Base-by-base conservation (phyloP, 169 alveolate genomes). In the Neospora caninum region DNA sequence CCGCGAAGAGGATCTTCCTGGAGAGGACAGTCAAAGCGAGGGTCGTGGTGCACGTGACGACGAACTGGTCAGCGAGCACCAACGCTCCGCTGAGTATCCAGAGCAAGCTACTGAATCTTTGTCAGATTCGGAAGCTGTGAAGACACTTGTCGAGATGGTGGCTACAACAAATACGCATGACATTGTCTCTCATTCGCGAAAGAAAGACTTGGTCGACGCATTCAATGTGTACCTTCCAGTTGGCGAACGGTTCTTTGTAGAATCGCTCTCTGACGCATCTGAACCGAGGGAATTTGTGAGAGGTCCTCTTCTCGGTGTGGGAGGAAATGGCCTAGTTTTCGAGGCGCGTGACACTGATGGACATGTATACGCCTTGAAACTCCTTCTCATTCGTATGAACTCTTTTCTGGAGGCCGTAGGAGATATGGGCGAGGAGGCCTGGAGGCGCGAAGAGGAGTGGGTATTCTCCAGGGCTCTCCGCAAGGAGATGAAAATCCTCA, bases 291-390 rank as follows among this genome's bases (percentile, higher is more conserved):
- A 36, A 38, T 78, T 78, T 78, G 86, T 78, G 9, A n/a, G 86
- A n/a, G 86, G 86, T 25, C 86, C 43, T 2, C 39, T 78, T n/a
- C 86, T 78, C 9, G 86, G 86, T 78, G 45, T 78, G 49, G 86
- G 86, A 78, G 86, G 86, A 10, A 78, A 78, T 22, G 86, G 86
- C 45, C 86, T 78, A 36, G 86, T 78, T 38, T 78, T 36, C 27
- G 86, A 78, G 45, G 86, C 86, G n/a, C 86, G 31, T 43, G 45
- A n/a, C 39, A 36, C n/a, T 78, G 86, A 78, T 4, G 86, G 42
- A 6, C 22, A n/a, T 13, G 86, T 78, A 10, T 78, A 78, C 86
- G 86, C 86, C 2, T 25, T 78, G 39, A 78, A 78, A 38, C 45
- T 38, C 27, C 86, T 78, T 0, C 86, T 78, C 27, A 22, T 78